Percentiles rank a stretch among this genome's conserved stretches.
These are phyloP conservation scores for Penicillium pancosmium DNA, from an alignment of 495 filamentous ascomycete genomes.

Conservation along the genomic window DNA sequence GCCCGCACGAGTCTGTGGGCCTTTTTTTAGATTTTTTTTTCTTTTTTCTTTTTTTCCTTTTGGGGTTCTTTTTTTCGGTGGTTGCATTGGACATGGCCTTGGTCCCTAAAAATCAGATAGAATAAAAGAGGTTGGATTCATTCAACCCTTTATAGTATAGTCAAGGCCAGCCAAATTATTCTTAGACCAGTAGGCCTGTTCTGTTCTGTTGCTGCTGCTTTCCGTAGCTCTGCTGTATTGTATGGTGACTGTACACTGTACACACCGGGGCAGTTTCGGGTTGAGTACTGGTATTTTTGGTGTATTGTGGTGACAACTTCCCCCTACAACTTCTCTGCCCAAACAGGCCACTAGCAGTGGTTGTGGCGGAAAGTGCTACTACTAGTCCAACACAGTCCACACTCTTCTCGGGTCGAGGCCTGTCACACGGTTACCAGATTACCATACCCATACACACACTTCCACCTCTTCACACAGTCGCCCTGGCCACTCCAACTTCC, in stretches of 20 bases:
- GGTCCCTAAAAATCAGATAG: neutral
- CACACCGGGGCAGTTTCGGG: constrained; percentile 14
- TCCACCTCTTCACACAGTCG: too few relatives aligned
- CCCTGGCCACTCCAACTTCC: constrained; percentile 5
- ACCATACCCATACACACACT: too few relatives aligned
- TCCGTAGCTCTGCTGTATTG: neutral
- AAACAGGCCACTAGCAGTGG: neutral
- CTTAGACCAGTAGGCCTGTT: too few relatives aligned
- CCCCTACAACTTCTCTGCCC: constrained; percentile 1
- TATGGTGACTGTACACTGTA: neutral
- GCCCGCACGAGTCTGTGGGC: constrained; percentile 25
- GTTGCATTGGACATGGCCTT: constrained; percentile 24
- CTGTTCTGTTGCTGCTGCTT: neutral
- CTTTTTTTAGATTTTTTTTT: constrained; percentile 28
- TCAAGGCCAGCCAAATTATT: neutral
- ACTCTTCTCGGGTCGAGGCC: constrained; percentile 5
- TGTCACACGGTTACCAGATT: constrained; percentile 9
- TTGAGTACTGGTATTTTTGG: constrained; percentile 2
- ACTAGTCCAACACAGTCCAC: too few relatives aligned
- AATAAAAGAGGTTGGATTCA: neutral
- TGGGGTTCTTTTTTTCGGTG: constrained; percentile 19
- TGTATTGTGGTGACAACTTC: constrained; percentile 7
- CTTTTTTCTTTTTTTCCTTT: constrained; percentile 9
- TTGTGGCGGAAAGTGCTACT: neutral
- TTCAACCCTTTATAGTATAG: neutral